Evolutionary conservation across 768 basidiomycete genomes (phyloP).

Genomic region (Amanita molliuscula): DNA sequence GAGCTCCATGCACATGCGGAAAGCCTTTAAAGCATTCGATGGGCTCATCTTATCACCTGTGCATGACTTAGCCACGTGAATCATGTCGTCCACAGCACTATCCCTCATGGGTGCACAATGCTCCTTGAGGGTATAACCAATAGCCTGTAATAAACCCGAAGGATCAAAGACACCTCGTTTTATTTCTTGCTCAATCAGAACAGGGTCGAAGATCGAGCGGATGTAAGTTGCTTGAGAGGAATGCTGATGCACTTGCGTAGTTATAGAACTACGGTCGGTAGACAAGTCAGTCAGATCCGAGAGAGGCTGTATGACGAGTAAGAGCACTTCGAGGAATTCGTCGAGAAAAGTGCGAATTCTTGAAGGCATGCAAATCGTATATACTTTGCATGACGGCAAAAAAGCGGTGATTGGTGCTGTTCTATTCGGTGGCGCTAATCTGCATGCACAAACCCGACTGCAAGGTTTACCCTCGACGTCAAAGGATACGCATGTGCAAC

Average conservation of each 20-base stretch:
- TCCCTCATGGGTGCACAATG: constrained; percentile 96
- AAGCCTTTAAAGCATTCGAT: constrained; percentile 58
- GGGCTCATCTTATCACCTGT: constrained; percentile 44
- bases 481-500: constrained; percentile 80
- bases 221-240: constrained; percentile 57
- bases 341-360: constrained; percentile 58
- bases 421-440: constrained; percentile 29
- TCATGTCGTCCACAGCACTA: constrained; percentile 74
- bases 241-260: constrained; percentile 52
- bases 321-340: constrained; percentile 74
- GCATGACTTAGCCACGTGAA: constrained; percentile 52
- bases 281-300: constrained; percentile 51
- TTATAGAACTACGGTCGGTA: constrained; percentile 47
- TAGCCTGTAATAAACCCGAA: constrained; percentile 62
- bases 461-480: constrained; percentile 47
- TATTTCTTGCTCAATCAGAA: constrained; percentile 75
- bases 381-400: constrained; percentile 30
- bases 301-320: constrained; percentile 77
- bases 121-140: constrained; percentile 75
- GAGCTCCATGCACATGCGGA: constrained; percentile 81
- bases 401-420: constrained; percentile 32
- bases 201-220: constrained; percentile 70
- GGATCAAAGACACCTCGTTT: constrained; percentile 70
- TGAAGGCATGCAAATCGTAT: constrained; percentile 61
- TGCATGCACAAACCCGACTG: constrained; percentile 46